Base-by-base conservation (phyloP, 2,329 filamentous ascomycete species). In the Aspergillus thermomutatus region DNA sequence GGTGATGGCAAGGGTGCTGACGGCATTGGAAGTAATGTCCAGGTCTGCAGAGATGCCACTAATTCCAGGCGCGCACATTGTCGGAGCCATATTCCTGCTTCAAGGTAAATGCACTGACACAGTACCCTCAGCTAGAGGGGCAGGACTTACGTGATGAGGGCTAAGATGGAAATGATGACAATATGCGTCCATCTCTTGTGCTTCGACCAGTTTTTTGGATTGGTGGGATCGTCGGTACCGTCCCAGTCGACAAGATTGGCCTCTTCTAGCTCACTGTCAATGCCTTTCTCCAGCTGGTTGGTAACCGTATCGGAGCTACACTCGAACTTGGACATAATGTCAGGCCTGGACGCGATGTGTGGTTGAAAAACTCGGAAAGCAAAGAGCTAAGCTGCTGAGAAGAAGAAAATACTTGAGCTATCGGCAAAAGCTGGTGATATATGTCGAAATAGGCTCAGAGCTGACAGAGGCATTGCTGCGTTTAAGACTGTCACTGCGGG, bases 11-110 rank as follows among this genome's bases (percentile, higher is more conserved):
- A 85, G 76, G 0, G 78, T 78, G 9, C 73, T 75, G 2, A 85
- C 63, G 50, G 78, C 69, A 5, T 74, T 64, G 58, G 72, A 77
- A 7, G 72, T 75, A 1, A 77, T 77, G 40, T 76, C 40, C 54
- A 87, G 85, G 3, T 84, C 80, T 6, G 64, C 50, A 67, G 82
- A 78, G 6, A 86, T 72, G 23, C 80, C 69, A 0, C 77, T 76
- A 1, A 83, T 78, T 2, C 79, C 83, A 0, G 84, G 83, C 0
- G 84, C 82, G 55, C 85, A 83, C 63, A 84, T 83, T 5, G 82
- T 81, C 1, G 82, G 80, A 1, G 80, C 83, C 3, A 86, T 71
- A 0, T 82, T 80, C 7, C 75, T 78, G 50, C 46, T 48, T 53
- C 25, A 52, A 50, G 37, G 6, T 56, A 17, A 53, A 27, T 27